A percentile compares a stretch with the other conserved stretches of the same genome.
phyloP scores from a whole-genome alignment of 441 rosid genomes.

The Euphorbia celastroides region DNA sequence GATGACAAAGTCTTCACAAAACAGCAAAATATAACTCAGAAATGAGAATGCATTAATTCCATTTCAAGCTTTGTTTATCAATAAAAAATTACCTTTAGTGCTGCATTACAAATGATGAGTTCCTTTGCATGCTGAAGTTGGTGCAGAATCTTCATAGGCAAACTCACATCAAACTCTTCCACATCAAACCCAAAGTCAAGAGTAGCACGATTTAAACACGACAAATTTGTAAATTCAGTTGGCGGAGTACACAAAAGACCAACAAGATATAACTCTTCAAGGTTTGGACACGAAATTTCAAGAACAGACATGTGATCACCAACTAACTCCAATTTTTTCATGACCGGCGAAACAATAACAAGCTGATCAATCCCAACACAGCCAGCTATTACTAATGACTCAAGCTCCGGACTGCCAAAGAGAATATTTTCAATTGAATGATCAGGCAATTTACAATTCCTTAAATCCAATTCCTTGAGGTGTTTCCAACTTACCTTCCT shows the following conservation, averaged over 20 bases:
- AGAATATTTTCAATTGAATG: neutral
- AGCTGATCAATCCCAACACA: too few species aligned
- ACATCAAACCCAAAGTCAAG: neutral
- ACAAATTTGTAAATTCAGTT: neutral
- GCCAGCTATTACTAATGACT: too few species aligned
- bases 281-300: constrained; percentile 5
- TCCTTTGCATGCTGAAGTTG: neutral
- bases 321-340: neutral
- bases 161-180: neutral
- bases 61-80: too few species aligned
- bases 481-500: neutral
- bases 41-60: neutral
- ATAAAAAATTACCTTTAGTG: too few species aligned
- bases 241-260: too few species aligned
- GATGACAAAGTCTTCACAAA: neutral
- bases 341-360: too few species aligned
- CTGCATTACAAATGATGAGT: neutral
- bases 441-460: neutral
- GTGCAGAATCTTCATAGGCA: neutral
- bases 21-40: neutral
- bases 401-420: neutral
- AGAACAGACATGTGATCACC: neutral
- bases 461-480: neutral
- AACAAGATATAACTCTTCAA: neutral
- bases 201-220: neutral